Evolutionary conservation across 345 rosid species (phyloP), one percentile per base, ranked within the genome.

Genomic region (Physaria fendleri): DNA sequence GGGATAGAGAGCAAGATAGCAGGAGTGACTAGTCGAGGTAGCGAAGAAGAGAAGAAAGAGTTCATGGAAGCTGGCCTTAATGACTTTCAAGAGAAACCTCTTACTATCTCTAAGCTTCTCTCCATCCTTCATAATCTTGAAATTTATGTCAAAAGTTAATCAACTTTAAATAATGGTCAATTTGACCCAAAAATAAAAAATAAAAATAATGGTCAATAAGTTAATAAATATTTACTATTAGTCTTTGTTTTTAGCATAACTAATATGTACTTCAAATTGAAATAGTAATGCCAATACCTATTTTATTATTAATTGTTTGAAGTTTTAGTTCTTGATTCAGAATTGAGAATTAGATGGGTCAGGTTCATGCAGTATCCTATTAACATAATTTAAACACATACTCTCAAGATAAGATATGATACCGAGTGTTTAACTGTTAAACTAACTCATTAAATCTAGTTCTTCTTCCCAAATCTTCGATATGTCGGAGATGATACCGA

Each of bases 81-180:
- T 76, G 85, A 78, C 38, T 91, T 80, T 42, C 79, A 69, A 22
- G 94, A 85, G 77, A 91, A 91, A 79, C 98, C 98, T 37, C 72
- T 88, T 55, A 83, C 96, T 2, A 33, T 56, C 29, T 69, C 85
- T 15, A 91, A 87, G 69, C 84, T 87, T 43, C 22, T 65, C 23
- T 69, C 85, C 10, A 73, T 79, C 28, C 72, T 88, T 39, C 74
- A 43, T 23, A 78, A 79, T 13, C 52, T 81, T 25, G 15, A 76
- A 3, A 30, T 67, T 23, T 55, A 39, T 2, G 17, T 21, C 69
- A 13, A 62, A 54, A 37, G 34, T 17, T 51, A 40, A 39, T 12
- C n/a, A n/a, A n/a, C n/a, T n/a, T n/a, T n/a, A n/a, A n/a, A n/a
- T n/a, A n/a, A n/a, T n/a, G n/a, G n/a, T n/a, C n/a, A n/a, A n/a